Conservation (phyloP, 2,329 filamentous ascomycete species). For the Kalmusia sp. region DNA sequence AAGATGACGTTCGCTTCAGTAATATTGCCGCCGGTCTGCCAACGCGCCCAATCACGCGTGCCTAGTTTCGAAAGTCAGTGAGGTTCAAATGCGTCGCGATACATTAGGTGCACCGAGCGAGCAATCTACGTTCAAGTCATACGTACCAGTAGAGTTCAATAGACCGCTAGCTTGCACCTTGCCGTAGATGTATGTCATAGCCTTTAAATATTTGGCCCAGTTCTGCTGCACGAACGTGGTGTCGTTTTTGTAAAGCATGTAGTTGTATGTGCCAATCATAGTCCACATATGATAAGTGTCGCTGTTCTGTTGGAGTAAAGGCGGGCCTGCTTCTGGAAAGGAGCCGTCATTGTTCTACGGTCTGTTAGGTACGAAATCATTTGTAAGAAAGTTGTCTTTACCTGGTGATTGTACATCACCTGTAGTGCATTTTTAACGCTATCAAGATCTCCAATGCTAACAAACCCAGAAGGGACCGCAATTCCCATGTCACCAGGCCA, state of each 20-base stretch:
- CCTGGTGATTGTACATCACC: slow-evolving; percentile 54
- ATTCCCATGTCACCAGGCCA: slow-evolving; percentile 61
- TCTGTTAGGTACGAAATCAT: background rate
- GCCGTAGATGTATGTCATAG: slow-evolving; percentile 54
- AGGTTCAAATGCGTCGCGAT: no score
- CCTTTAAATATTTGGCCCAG: slow-evolving; percentile 58
- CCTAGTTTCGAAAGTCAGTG: slow-evolving; percentile 22
- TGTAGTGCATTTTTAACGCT: slow-evolving; percentile 57
- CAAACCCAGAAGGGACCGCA: slow-evolving; percentile 53
- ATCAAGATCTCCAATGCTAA: slow-evolving; percentile 54
- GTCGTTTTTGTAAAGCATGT: slow-evolving; percentile 63
- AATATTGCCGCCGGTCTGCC: slow-evolving; percentile 59
- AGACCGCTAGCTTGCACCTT: slow-evolving; percentile 51
- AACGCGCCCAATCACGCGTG: slow-evolving; percentile 60
- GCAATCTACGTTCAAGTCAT: no score
- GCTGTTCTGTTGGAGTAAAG: slow-evolving; percentile 43
- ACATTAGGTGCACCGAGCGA: no score
- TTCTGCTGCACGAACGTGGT: slow-evolving; percentile 54
- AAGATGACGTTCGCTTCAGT: slow-evolving; percentile 61
- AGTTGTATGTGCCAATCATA: slow-evolving; percentile 66
- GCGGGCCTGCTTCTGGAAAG: slow-evolving; percentile 50
- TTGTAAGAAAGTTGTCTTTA: background rate
- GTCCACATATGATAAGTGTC: slow-evolving; percentile 58
- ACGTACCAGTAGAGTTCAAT: slow-evolving; percentile 52
- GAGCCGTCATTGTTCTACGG: slow-evolving; percentile 41